Evolutionary conservation across 371 early-diverging fungal genomes (phyloP).

Genomic region (Mortierella sp.): DNA sequence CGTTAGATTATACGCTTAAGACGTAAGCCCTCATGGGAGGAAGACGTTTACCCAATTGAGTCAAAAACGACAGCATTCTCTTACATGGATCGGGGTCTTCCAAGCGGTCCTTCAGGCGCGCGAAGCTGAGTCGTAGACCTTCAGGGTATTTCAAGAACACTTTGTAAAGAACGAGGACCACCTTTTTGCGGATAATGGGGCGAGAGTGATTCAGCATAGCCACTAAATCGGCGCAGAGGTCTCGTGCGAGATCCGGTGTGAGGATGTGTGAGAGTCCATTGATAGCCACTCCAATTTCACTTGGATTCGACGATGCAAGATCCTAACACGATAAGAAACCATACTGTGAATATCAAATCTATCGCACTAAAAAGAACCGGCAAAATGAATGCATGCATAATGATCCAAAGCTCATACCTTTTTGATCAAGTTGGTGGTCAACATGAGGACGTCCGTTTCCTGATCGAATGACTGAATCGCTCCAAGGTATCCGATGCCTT

Average conservation of each 20-base stretch:
- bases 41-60: no score
- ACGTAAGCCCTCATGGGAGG: no score
- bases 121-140: slow-evolving; percentile 84
- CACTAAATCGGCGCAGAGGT: slow-evolving; percentile 88
- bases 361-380: neutral
- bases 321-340: slow-evolving; percentile 64
- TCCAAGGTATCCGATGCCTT: slow-evolving; percentile 92
- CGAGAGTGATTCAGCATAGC: slow-evolving; percentile 89
- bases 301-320: slow-evolving; percentile 78
- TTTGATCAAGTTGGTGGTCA: slow-evolving; percentile 94
- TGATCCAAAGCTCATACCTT: slow-evolving; percentile 69
- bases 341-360: neutral
- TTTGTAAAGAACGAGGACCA: slow-evolving; percentile 87
- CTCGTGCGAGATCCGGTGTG: slow-evolving; percentile 90
- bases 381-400: neutral
- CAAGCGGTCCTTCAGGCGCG: slow-evolving; percentile 89
- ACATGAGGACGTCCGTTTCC: slow-evolving; percentile 96
- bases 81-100: slow-evolving; percentile 92
- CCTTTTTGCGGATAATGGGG: slow-evolving; percentile 94
- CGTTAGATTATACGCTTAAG: no score
- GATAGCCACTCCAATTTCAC: slow-evolving; percentile 91
- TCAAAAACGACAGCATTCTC: no score
- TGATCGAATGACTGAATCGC: slow-evolving; percentile 90
- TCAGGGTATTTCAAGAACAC: slow-evolving; percentile 92
- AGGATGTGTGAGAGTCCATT: slow-evolving; percentile 92